Evolutionary conservation across 805 yeast species (phyloP).

Genomic region (Suhomyces tanzawaensis): DNA sequence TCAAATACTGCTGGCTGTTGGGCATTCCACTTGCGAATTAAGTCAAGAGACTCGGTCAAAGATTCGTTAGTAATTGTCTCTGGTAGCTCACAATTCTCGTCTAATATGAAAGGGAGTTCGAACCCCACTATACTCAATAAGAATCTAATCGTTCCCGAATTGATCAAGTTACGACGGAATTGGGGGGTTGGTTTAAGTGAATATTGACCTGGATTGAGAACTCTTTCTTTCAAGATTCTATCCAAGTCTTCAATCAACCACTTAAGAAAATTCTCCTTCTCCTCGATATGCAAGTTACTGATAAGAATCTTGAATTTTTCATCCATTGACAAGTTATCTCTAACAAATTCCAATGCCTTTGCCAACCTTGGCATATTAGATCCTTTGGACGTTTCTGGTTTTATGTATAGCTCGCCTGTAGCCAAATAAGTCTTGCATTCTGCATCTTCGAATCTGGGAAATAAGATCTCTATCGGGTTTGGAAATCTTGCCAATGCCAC

Average conservation of each 20-base stretch:
- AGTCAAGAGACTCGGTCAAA: constrained; percentile 33
- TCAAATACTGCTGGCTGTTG: constrained; percentile 33
- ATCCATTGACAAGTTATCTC: constrained; percentile 33
- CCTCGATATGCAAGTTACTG: constrained; percentile 47
- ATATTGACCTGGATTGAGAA: neutral
- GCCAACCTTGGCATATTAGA: constrained; percentile 31
- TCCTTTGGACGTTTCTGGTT: constrained; percentile 14
- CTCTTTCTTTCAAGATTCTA: constrained; percentile 24
- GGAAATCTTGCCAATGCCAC: constrained; percentile 48
- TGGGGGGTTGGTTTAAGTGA: constrained; percentile 15
- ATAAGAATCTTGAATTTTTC: constrained; percentile 51
- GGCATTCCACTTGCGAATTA: constrained; percentile 42
- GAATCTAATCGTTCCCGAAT: constrained; percentile 49
- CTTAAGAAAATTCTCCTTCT: constrained; percentile 40
- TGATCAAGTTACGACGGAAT: constrained; percentile 33
- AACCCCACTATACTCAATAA: constrained; percentile 45
- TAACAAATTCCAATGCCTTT: constrained; percentile 32
- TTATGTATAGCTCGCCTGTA: constrained; percentile 51
- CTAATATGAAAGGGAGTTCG: constrained; percentile 37
- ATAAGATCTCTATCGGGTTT: constrained; percentile 63
- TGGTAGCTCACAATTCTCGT: constrained; percentile 41
- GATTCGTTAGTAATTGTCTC: constrained; percentile 23
- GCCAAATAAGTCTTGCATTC: constrained; percentile 50
- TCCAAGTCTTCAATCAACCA: constrained; percentile 42
- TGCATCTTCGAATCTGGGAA: constrained; percentile 53